phyloP scores from a whole-genome alignment of 2,329 filamentous ascomycete species.

The Myrmaecium sp. region DNA sequence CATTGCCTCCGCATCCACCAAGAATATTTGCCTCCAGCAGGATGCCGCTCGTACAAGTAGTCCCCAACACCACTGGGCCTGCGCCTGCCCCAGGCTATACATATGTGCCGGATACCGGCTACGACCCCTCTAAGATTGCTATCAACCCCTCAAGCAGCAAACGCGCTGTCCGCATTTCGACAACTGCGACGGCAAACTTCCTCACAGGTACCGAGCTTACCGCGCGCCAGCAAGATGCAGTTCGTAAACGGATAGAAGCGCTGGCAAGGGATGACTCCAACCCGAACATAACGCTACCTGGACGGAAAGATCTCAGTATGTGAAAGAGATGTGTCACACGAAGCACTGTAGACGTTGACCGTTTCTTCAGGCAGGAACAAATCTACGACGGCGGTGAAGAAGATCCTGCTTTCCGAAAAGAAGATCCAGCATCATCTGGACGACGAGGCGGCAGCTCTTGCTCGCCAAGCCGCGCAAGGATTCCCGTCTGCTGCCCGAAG shows the following conservation, averaged over 20 bases:
- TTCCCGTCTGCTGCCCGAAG: background rate
- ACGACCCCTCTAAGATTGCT: slow-evolving; percentile 37
- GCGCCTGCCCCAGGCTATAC: slow-evolving; percentile 74
- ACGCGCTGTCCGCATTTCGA: slow-evolving; percentile 51
- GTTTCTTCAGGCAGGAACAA: slow-evolving; percentile 22
- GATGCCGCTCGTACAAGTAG: slow-evolving; percentile 64
- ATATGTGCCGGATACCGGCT: slow-evolving; percentile 63
- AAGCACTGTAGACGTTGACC: background rate
- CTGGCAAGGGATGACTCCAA: slow-evolving; percentile 58
- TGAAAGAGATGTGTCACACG: too few relatives aligned
- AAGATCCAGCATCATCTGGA: slow-evolving; percentile 71
- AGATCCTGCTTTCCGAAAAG: slow-evolving; percentile 65
- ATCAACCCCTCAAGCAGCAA: slow-evolving; percentile 43
- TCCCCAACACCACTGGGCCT: slow-evolving; percentile 50
- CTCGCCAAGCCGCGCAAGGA: slow-evolving; percentile 11
- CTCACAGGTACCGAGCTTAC: too few relatives aligned
- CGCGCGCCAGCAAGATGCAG: slow-evolving; percentile 67
- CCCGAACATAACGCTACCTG: slow-evolving; percentile 25
- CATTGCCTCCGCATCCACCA: too few relatives aligned
- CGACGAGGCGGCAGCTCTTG: slow-evolving; percentile 47
- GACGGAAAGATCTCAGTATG: too few relatives aligned
- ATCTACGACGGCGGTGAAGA: slow-evolving; percentile 48
- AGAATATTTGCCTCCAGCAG: too few relatives aligned
- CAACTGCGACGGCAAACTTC: background rate
- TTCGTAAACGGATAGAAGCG: slow-evolving; percentile 64